Evolutionary conservation across 2,329 filamentous ascomycete species (phyloP), one percentile per base, ranked within the genome.

Genomic region (Colletotrichum eleusines): DNA sequence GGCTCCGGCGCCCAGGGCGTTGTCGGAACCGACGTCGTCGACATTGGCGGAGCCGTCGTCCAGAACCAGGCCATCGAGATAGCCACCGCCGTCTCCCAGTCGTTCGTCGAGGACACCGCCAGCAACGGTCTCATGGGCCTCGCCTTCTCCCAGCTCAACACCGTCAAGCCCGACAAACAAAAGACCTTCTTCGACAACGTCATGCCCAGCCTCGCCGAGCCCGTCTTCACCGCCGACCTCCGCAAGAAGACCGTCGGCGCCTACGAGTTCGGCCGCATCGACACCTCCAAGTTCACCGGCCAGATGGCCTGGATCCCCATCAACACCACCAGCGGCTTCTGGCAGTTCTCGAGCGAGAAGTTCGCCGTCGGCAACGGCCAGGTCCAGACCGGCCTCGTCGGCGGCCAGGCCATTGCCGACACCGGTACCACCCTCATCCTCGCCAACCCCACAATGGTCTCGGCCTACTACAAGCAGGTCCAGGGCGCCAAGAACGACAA

Each of bases 101-200:
- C 84, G 2, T 93, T 94, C 78, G 78, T 88, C 46, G 66, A 84
- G 42, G 89, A 92, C 76, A 84, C 84, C n/a, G 81, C 84, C 73
- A 90, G 86, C 74, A 90, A 91, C 77, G 91, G 91, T n/a, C 86
- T 94, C 6, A 83, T 94, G 33, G 91, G 92, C 14, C 86, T 93
- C 33, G 91, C 87, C 11, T 93, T 91, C 77, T 87, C 86, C 67
- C 84, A 80, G 48, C 84, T 92, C 78, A 93, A 92, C 78, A 90
- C 88, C 1, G 87, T 92, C 70, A 77, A 85, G 76, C 91, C 91
- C 0, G 81, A 84, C 20, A 81, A 84, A 73, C 90, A 92, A 74
- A 90, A 90, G 80, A 94, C 91, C 14, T 94, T 93, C 79, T 93
- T 94, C 77, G 90, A 92, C 76, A 94, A 92, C 77, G 82, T 92